A percentile compares a stretch with the other conserved stretches of the same genome.
phyloP scores from a whole-genome alignment of 1,284 basidiomycete genomes.

The Bondarzewia mesenterica region DNA sequence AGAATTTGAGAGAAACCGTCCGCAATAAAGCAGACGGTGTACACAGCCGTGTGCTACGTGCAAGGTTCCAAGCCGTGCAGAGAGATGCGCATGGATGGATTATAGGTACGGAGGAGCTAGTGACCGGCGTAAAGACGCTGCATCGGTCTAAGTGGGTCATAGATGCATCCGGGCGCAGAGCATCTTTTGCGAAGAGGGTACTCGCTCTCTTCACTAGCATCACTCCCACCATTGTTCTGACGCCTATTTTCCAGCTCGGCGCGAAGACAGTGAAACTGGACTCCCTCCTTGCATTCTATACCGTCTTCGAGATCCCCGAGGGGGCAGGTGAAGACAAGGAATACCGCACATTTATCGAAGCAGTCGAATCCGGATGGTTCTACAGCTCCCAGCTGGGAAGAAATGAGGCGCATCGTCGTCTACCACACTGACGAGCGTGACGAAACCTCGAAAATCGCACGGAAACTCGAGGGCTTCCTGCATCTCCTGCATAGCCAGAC shows the following conservation, averaged over 20 bases:
- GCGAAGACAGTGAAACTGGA: background rate
- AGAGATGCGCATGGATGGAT: no score
- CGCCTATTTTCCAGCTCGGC: background rate
- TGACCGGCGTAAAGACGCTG: slow-evolving; percentile 7
- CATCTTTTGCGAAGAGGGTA: background rate
- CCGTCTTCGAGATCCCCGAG: background rate
- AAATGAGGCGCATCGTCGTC: background rate
- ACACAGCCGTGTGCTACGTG: no score
- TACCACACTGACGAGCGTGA: background rate
- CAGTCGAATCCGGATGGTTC: background rate
- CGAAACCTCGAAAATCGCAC: background rate
- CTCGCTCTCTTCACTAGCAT: no score
- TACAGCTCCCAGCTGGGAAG: background rate
- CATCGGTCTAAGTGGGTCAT: background rate
- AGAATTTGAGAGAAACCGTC: no score
- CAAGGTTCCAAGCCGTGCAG: no score
- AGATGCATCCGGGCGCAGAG: background rate
- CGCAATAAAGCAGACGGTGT: no score
- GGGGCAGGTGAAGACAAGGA: background rate
- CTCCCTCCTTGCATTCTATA: background rate
- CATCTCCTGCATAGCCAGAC: background rate
- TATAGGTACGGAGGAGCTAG: no score
- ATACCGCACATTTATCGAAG: background rate
- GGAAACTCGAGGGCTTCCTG: background rate
- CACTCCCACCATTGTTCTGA: background rate